A percentile compares a stretch with the other conserved stretches of the same genome.
phyloP scores from a whole-genome alignment of 2,329 filamentous ascomycete species.

The Aurifilum marmelostoma region DNA sequence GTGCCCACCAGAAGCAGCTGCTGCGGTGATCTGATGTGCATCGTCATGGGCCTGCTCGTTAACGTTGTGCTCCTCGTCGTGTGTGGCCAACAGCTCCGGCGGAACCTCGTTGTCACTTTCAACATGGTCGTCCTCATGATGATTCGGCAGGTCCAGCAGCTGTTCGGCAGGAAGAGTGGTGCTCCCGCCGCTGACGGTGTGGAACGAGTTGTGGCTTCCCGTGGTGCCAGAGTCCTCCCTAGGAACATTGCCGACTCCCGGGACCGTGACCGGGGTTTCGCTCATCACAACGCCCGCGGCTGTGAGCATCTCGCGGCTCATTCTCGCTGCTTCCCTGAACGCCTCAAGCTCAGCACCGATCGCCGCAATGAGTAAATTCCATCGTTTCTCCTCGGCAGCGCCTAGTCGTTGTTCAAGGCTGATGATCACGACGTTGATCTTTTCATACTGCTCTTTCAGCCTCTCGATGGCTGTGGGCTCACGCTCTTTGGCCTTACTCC shows the following conservation, averaged over 20 bases:
- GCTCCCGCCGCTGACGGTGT: conserved; percentile 36
- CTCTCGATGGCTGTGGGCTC: conserved; percentile 41
- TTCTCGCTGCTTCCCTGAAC: conserved; percentile 38
- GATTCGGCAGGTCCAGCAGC: conserved; percentile 28
- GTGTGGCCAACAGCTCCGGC: conserved; percentile 44
- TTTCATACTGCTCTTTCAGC: conserved; percentile 51
- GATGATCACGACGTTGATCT: conserved; percentile 60
- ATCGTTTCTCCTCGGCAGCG: conserved; percentile 63
- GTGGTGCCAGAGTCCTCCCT: conserved; percentile 22
- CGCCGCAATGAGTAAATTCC: conserved; percentile 76
- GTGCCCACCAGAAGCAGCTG: background rate
- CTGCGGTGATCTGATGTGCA: background rate
- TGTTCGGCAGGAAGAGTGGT: conserved; percentile 39
- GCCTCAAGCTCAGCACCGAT: conserved; percentile 64
- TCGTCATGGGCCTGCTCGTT: conserved; percentile 16
- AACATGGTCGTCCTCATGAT: conserved; percentile 29
- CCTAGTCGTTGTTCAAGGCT: conserved; percentile 58
- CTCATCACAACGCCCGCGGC: conserved; percentile 37
- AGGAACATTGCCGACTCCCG: conserved; percentile 14
- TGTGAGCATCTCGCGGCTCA: conserved; percentile 38
- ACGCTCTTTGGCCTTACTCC: conserved; percentile 37
- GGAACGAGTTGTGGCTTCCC: conserved; percentile 24
- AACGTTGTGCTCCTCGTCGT: conserved; percentile 32
- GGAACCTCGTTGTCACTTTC: conserved; percentile 48
- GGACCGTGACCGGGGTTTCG: conserved; percentile 22